Evolutionary conservation across 2,329 filamentous ascomycete species (phyloP), one percentile per base, ranked within the genome.

Genomic region (Calonectria crousiana): DNA sequence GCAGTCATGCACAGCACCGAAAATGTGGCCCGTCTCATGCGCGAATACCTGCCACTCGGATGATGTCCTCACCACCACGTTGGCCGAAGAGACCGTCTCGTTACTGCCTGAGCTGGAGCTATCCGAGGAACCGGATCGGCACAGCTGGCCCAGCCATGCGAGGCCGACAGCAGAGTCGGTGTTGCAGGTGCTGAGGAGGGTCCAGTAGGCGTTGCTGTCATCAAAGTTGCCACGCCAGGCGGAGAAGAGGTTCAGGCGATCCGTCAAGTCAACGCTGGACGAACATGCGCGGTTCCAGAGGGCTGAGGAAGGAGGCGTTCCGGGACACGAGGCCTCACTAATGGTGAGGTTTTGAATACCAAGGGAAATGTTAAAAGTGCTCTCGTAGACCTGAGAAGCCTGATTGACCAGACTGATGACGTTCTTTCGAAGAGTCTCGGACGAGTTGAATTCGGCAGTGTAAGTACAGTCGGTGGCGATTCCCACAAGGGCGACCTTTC

Each of bases 1-100:
- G 84, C 97, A 99, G 85, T 99, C 97, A 84, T 99, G 97, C 13
- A 98, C 95, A 6, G 96, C 97, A 58, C 96, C 96, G 84, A 98
- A 98, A 0, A 95, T 98, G 84, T 98, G 96, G 1, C 96, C 96
- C 4, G 93, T 93, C 85, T 98, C 96, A 83, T 98, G 96, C 36
- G 96, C 96, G 84, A 98, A 95, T 73, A 98, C 94, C 83, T 98
- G 95, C 96, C 96, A 98, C 83, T 98, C 96, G 4, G 92, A 93
- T 28, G 91, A 89, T 0, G 95, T 98, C 76, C 92, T 92, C 32
- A 97, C 93, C 28, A 99, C 95, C 1, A 99, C 95, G 82, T 98
- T 98, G 74, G 96, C 93, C 38, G 95, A 94, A 26, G 94, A 93
- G 36, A 98, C 94, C 0, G 92, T 95, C 84, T 97, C 94, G 74